phyloP scores from a whole-genome alignment of 2,329 filamentous ascomycete species.

The Fusarium tuaranense region DNA sequence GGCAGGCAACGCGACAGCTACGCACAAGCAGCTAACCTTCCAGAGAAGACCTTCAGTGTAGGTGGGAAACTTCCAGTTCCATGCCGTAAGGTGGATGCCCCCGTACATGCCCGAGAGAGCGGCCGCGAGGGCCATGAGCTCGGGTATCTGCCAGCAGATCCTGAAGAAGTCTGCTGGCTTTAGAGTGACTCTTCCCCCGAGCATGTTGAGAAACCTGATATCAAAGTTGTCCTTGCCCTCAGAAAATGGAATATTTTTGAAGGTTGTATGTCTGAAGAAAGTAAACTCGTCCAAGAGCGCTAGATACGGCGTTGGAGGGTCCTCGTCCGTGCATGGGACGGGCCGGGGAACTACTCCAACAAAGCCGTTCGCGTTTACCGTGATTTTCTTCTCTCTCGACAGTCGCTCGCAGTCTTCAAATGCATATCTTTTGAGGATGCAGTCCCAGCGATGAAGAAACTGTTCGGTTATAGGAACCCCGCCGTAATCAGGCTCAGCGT shows the following conservation, averaged over 20 bases:
- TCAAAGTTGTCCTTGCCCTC: constrained; percentile 6
- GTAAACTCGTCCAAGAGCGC: background rate
- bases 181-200: background rate
- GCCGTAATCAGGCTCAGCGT: background rate
- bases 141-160: background rate
- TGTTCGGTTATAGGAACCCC: background rate
- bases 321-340: background rate
- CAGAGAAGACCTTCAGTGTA: background rate
- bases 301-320: background rate
- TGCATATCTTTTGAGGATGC: background rate
- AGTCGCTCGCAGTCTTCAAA: background rate
- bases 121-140: background rate
- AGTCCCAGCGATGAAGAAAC: constrained; percentile 3
- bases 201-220: background rate
- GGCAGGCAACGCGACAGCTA: background rate
- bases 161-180: background rate
- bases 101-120: background rate
- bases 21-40: background rate
- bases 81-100: background rate
- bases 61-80: background rate
- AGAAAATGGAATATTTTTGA: background rate
- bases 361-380: background rate
- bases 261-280: background rate
- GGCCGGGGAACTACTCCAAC: background rate
- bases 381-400: background rate